Evolutionary conservation across 805 yeast genomes (phyloP), one percentile per base, ranked within the genome.

Genomic region (Barnettozyma sp.): DNA sequence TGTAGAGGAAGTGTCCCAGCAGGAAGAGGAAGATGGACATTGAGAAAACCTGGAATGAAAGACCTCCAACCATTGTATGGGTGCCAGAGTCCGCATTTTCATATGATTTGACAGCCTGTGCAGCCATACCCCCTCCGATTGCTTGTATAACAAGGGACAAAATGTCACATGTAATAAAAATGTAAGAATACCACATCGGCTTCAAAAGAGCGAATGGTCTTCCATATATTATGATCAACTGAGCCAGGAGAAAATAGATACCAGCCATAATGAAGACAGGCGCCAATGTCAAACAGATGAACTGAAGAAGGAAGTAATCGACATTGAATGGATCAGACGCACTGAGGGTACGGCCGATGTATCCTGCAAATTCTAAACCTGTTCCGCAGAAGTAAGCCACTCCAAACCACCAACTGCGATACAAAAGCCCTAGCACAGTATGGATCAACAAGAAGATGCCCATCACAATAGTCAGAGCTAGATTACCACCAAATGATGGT

Each of bases 201-300:
- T 59, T 63, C 22, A 73, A 39, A 6, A 60, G 16, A 0, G 87
- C 75, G 44, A 59, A 77, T 13, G 60, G 51, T 38, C 64, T 60
- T 2, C 85, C 85, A 49, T 74, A 76, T 1, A 83, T 56, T 38
- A 78, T 75, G 31, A 78, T 63, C 33, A 81, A 47, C 56, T 83
- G 81, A 6, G 82, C 86, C 44, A 86, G 59, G 36, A 77, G 64
- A 45, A 70, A 80, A 59, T 86, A 87, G 3, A 86, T 65, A 2
- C 90, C 95, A 4, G 82, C 95, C 83, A 83, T 81, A 30, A 82
- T 63, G 55, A 86, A 81, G 15, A 84, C 85, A 0, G 95, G 95
- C 0, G 85, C 90, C 32, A 86, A 58, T 4, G 90, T 83, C 38
- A 85, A 60, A 48, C 78, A 66, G 37, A 78, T 70, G 43, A 80